Evolutionary conservation across 495 filamentous ascomycete species (phyloP), one percentile per base, ranked within the genome.

Genomic region (Neurospora sp.): DNA sequence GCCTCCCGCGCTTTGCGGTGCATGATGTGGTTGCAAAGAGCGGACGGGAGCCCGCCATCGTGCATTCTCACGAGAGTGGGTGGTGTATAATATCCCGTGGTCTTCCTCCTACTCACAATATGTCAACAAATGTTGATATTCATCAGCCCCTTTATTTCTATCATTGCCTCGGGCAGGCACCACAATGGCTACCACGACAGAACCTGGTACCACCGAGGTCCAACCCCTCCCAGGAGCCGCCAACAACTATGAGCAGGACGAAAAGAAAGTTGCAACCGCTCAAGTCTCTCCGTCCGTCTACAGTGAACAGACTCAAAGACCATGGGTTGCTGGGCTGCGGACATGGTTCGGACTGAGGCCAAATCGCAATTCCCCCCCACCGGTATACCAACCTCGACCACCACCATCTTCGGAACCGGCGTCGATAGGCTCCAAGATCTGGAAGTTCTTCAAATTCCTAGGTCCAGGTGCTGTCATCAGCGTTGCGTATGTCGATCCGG

Each of bases 401-500:
- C 17, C 37, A 4, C 70, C 73, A 9, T 48, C 65, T 41, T 38
- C 10, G 12, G 70, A 72, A 4, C 8, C 41, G 16, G 14, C 38
- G 0, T 45, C 72, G n/a, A 38, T 42, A 17, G 61, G 53, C 35
- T 38, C 70, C 38, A 73, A 40, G 69, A 20, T 76, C 31, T 71
- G 70, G 69, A 76, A 71, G 20, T 76, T 76, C 59, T 42, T 76
- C 35, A 68, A 68, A 44, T 76, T 76, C 27, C 69, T 76, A 27
- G 75, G 75, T n/a, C 75, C 75, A n/a, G 75, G 75, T 2, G 75
- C 75, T 40, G 59, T 76, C 53, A 74, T 76, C 70, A 76, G 73
- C 61, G 75, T 76, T n/a, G 75, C 75, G 8, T 76, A 76, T 42
- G 76, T 81, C 31, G 79, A 81, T 68, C 79, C 79, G 0, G 79